Conservation (phyloP, 345 rosid species). For the Arabis alpina region DNA sequence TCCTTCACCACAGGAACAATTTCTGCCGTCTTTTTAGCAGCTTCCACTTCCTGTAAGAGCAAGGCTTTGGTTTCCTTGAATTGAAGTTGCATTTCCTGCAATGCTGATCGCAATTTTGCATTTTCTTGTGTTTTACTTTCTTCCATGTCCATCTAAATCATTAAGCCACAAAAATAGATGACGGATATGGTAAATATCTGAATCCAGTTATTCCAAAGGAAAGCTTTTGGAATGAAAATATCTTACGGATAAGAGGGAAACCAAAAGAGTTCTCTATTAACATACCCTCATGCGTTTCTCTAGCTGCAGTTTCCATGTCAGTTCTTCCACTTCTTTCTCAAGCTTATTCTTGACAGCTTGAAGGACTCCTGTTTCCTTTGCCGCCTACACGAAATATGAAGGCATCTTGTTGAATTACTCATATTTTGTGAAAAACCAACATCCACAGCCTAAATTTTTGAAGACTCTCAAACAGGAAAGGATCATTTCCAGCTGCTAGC, state of each 20-base stretch:
- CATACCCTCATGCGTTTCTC: conserved; percentile 88
- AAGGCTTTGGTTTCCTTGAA: conserved; percentile 77
- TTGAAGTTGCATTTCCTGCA: conserved; percentile 72
- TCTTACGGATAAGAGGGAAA: not conserved
- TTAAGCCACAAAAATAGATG: conserved; percentile 26
- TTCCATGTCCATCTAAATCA: conserved; percentile 76
- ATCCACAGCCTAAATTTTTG: conserved; percentile 22
- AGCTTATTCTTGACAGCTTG: conserved; percentile 90
- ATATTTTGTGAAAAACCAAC: conserved; percentile 15
- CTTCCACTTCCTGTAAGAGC: conserved; percentile 69
- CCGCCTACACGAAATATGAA: conserved; percentile 65
- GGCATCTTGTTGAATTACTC: conserved; percentile 1
- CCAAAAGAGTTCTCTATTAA: conserved; percentile 5
- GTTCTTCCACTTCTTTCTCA: conserved; percentile 94
- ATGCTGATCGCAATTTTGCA: conserved; percentile 72
- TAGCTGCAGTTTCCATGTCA: conserved; percentile 75
- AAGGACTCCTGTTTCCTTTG: conserved; percentile 95
- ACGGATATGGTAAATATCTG: not conserved
- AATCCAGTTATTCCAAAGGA: conserved; percentile 9
- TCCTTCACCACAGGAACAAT: conserved; percentile 76
- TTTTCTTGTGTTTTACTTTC: conserved; percentile 90
- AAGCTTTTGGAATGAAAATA: conserved; percentile 4
- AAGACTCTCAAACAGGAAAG: conserved; percentile 12
- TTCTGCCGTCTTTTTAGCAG: conserved; percentile 69
- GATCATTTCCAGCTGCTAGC: conserved; percentile 23